phyloP scores from a whole-genome alignment of 441 rosid genomes.

The Mallotus repandus region DNA sequence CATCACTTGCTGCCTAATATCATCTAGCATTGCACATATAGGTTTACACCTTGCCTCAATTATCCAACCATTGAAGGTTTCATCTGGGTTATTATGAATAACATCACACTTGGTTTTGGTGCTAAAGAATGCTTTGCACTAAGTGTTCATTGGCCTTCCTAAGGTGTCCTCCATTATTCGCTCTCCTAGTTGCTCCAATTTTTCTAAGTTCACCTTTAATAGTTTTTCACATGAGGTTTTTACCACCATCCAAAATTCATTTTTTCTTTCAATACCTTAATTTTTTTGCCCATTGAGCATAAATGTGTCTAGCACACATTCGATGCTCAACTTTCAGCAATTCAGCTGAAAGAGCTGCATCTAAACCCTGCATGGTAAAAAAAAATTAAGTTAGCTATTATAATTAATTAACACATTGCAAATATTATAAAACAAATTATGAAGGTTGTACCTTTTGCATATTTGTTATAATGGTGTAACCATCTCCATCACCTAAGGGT shows the following conservation, averaged over 20 bases:
- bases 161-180: background rate
- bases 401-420: too few relatives aligned
- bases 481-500: too few relatives aligned
- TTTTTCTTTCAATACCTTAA: background rate
- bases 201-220: background rate
- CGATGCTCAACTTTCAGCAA: background rate
- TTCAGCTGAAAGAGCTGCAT: too few relatives aligned
- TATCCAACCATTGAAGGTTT: background rate
- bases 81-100: background rate
- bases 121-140: background rate
- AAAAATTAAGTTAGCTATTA: too few relatives aligned
- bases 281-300: background rate
- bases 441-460: too few relatives aligned
- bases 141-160: background rate
- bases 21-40: background rate
- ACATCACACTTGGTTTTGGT: background rate
- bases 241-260: background rate
- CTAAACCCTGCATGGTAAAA: too few relatives aligned
- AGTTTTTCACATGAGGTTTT: background rate
- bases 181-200: background rate
- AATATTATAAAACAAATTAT: too few relatives aligned
- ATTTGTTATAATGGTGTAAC: too few relatives aligned
- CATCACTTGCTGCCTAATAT: background rate
- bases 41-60: background rate
- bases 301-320: background rate